A percentile compares a stretch with the other conserved stretches of the same genome.
Conservation (phyloP, 495 filamentous ascomycete species). For the Extremus antarcticus region DNA sequence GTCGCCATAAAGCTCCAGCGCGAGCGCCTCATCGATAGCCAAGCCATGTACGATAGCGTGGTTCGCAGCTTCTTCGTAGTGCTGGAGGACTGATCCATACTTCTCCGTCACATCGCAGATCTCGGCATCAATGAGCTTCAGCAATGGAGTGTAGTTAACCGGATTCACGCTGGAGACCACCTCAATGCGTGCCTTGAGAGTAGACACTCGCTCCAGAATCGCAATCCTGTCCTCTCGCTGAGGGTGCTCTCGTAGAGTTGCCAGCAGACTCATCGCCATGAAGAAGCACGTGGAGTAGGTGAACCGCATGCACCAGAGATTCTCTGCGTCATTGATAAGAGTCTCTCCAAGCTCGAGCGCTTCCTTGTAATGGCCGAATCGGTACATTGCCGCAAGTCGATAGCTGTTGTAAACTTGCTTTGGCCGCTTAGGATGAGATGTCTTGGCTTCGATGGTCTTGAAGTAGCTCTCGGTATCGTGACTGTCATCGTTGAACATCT, state of each 20-base stretch:
- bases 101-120: conserved; percentile 53
- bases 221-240: conserved; percentile 40
- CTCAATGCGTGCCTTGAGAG: conserved; percentile 54
- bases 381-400: conserved; percentile 59
- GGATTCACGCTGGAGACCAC: conserved; percentile 56
- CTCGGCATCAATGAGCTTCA: conserved; percentile 61
- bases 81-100: conserved; percentile 48
- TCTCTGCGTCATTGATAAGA: conserved; percentile 46
- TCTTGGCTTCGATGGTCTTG: conserved; percentile 37
- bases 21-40: conserved; percentile 67
- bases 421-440: conserved; percentile 40
- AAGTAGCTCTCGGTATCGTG: conserved; percentile 59
- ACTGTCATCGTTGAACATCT: conserved; percentile 59
- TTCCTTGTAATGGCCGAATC: conserved; percentile 63
- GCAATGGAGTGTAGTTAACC: conserved; percentile 74
- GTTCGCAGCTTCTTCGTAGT: conserved; percentile 68
- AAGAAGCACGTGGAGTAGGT: conserved; percentile 57
- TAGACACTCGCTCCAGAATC: conserved; percentile 43
- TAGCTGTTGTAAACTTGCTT: conserved; percentile 62
- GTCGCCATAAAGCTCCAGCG: conserved; percentile 65
- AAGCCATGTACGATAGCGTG: conserved; percentile 70
- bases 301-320: conserved; percentile 61
- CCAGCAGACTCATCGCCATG: conserved; percentile 53
- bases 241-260: conserved; percentile 48
- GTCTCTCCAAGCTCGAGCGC: conserved; percentile 55